Percentiles rank a stretch among this genome's conserved stretches.
phyloP scores from a whole-genome alignment of 306 rosid species.

The Vachellia collinsii region DNA sequence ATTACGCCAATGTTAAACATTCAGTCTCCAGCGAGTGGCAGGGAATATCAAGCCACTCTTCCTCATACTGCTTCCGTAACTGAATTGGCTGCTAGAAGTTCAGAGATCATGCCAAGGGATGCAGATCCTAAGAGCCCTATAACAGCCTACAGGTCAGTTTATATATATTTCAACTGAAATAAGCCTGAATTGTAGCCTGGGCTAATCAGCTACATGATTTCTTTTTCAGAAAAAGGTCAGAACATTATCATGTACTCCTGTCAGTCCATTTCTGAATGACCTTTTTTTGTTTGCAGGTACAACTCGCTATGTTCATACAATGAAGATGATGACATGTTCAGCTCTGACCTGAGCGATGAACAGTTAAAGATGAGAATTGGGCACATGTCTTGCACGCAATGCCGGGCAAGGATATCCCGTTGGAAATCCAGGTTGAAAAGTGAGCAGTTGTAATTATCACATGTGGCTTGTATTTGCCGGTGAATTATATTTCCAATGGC shows the following conservation, averaged over 20 bases:
- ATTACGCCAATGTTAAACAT: slow-evolving; percentile 40
- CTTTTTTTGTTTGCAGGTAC: slow-evolving; percentile 58
- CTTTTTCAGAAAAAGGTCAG: no score
- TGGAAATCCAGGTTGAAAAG: not conserved
- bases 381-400: slow-evolving; percentile 84
- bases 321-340: slow-evolving; percentile 96
- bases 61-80: slow-evolving; percentile 89
- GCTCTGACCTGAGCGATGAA: slow-evolving; percentile 95
- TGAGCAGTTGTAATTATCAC: no score
- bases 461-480: not conserved
- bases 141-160: slow-evolving; percentile 83
- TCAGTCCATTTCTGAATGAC: not conserved
- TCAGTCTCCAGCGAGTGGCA: slow-evolving; percentile 97
- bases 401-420: slow-evolving; percentile 63
- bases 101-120: slow-evolving; percentile 82
- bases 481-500: slow-evolving; percentile 91
- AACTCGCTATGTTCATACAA: slow-evolving; percentile 90
- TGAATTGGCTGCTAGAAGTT: slow-evolving; percentile 84
- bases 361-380: slow-evolving; percentile 84
- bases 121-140: slow-evolving; percentile 79
- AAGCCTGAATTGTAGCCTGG: not conserved
- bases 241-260: no score
- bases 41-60: slow-evolving; percentile 90
- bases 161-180: not conserved
- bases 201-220: not conserved